Evolutionary conservation across 2,329 filamentous ascomycete species (phyloP).

Genomic region (Clarireedia hainanense): DNA sequence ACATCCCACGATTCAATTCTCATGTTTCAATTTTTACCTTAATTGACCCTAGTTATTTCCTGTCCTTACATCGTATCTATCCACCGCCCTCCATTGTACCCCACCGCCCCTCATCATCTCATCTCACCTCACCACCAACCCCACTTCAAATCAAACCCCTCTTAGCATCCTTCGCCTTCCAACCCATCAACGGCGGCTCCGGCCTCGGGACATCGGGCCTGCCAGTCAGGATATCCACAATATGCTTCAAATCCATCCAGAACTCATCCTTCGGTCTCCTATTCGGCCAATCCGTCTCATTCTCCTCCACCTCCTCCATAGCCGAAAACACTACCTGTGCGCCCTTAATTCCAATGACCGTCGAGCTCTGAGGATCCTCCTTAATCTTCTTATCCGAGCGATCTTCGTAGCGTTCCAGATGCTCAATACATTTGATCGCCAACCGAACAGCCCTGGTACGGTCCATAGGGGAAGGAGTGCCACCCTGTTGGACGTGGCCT

Average conservation of each 20-base stretch:
- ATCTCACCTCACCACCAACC: neutral
- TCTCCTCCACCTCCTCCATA: slow-evolving; percentile 72
- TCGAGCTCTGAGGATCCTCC: slow-evolving; percentile 62
- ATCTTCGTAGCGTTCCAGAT: slow-evolving; percentile 71
- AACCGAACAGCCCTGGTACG: slow-evolving; percentile 85
- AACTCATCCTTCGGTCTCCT: slow-evolving; percentile 75
- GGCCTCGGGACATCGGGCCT: slow-evolving; percentile 44
- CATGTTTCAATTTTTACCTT: no score
- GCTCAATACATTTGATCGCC: slow-evolving; percentile 89
- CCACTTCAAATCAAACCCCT: slow-evolving; percentile 9
- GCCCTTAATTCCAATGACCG: slow-evolving; percentile 88
- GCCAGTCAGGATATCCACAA: slow-evolving; percentile 79
- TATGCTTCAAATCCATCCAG: slow-evolving; percentile 73
- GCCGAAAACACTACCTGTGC: slow-evolving; percentile 81
- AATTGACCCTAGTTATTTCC: no score
- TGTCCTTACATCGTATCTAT: neutral
- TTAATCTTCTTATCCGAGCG: slow-evolving; percentile 60
- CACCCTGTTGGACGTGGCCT: slow-evolving; percentile 90
- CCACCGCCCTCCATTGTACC: neutral
- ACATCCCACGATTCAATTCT: no score
- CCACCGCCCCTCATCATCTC: no score
- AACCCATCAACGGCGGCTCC: slow-evolving; percentile 37
- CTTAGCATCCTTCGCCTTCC: slow-evolving; percentile 14
- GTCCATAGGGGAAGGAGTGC: slow-evolving; percentile 91
- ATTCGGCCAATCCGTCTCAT: slow-evolving; percentile 89